phyloP scores from a whole-genome alignment of 495 filamentous ascomycete species.

The Trypethelium eluteriae region DNA sequence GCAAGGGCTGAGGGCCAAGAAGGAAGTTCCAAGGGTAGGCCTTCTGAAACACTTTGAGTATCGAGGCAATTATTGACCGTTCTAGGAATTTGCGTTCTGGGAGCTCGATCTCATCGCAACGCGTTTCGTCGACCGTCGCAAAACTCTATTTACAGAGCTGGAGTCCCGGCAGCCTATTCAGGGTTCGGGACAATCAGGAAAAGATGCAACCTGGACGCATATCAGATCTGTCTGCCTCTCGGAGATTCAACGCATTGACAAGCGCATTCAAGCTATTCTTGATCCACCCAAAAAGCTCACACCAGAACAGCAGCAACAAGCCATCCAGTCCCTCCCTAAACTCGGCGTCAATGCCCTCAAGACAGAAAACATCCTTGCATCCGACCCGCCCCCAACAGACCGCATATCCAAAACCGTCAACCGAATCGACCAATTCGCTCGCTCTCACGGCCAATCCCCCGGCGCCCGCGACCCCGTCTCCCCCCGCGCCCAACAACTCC shows the following conservation, averaged over 20 bases:
- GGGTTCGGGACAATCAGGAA: conserved; percentile 40
- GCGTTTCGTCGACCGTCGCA: conserved; percentile 62
- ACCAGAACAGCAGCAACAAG: conserved; percentile 20
- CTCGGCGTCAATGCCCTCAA: conserved; percentile 24
- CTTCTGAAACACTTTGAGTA: background rate
- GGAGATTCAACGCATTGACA: conserved; percentile 40
- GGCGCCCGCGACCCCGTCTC: conserved; percentile 18
- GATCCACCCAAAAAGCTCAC: background rate
- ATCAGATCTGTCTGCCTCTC: conserved; percentile 43
- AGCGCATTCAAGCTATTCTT: background rate
- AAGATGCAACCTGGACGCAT: conserved; percentile 46
- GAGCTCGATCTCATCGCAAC: conserved; percentile 75
- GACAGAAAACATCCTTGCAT: conserved; percentile 52
- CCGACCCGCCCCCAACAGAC: conserved; percentile 42
- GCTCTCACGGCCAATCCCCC: conserved; percentile 52
- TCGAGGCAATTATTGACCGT: conserved; percentile 6
- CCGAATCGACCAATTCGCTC: conserved; percentile 47
- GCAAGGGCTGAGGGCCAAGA: conserved; percentile 71
- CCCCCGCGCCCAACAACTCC: conserved; percentile 19
- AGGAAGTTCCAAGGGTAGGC: conserved; percentile 51
- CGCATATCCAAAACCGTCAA: conserved; percentile 45
- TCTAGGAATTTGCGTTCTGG: conserved; percentile 77
- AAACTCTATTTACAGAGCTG: conserved; percentile 79
- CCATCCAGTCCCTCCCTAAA: conserved; percentile 28
- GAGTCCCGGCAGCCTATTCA: conserved; percentile 80